Base-by-base conservation (phyloP, 768 basidiomycete species). In the Trametes cingulata region DNA sequence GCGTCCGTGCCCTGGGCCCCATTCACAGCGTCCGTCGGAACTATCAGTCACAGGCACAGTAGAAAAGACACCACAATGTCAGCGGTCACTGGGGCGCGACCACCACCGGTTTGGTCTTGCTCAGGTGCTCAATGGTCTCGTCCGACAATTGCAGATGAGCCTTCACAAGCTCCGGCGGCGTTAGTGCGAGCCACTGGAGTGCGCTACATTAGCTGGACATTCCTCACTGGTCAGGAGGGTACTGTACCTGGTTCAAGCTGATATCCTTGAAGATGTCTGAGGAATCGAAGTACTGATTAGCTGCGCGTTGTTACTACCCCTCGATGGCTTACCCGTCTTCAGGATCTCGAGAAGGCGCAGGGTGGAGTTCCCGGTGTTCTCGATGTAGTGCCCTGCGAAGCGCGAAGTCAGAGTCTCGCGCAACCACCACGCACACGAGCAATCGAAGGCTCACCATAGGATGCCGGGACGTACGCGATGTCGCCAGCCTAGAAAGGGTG, bases 401-500 rank as follows among this genome's bases (percentile, higher is more conserved):
- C 29, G 29, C 29, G 29, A 4, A 10, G 29, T 5, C n/a, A 3
- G 17, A 22, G 2, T 2, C 12, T 12, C 14, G 7, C n/a, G 24
- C 10, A 3, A 13, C 33, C 39, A 3, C 19, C 20, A 13, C 13
- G 15, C 0, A 20, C 50, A n/a, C 20, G 19, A 5, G 7, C 14
- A 22, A 19, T 20, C 13, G 2, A n/a, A n/a, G n/a, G 27, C 73
- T 52, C 63, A 82, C 83, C 85, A 71, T 80, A 82, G 1, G 81
- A 76, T 7, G 82, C 79, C 19, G 85, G 85, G 39, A 86, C 78
- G 59, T 84, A 87, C 14, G 83, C 83, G 52, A 87, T 77, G 64
- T 87, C 87, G 15, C 86, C 86, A 49, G 80, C 75, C 77, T 83
- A 15, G 9, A 5, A 10, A 15, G 35, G 20, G 14, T 2, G 6